Percentiles rank a stretch among this genome's conserved stretches.
Conservation (phyloP, 768 basidiomycete genomes). For the Leccinum arenicola region DNA sequence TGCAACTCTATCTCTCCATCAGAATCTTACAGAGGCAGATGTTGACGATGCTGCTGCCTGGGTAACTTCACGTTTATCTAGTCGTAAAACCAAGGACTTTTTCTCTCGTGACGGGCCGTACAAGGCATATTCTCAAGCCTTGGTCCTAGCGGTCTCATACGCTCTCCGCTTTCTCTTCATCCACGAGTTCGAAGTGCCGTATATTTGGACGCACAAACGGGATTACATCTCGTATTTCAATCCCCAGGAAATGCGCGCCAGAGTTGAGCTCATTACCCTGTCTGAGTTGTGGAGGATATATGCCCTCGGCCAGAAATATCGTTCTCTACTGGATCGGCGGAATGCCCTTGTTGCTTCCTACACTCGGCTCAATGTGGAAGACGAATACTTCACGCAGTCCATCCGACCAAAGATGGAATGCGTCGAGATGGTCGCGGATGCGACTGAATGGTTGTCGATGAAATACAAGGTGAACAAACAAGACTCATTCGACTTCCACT, state of each 20-base stretch:
- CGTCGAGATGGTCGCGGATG: constrained; percentile 87
- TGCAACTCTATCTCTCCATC: constrained; percentile 58
- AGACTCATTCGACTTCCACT: constrained; percentile 57
- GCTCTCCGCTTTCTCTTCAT: constrained; percentile 82
- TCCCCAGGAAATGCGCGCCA: constrained; percentile 55
- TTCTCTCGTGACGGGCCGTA: constrained; percentile 64
- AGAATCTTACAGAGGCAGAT: constrained; percentile 67
- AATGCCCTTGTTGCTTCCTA: constrained; percentile 62
- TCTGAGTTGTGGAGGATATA: constrained; percentile 92
- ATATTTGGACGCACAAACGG: constrained; percentile 90
- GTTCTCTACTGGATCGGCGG: constrained; percentile 78
- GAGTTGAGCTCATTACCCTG: constrained; percentile 68
- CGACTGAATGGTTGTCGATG: constrained; percentile 86
- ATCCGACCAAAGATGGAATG: constrained; percentile 67
- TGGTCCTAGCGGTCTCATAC: constrained; percentile 77
- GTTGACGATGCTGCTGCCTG: constrained; percentile 81
- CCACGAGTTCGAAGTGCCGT: constrained; percentile 90
- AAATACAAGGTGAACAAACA: constrained; percentile 77
- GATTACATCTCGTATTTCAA: constrained; percentile 89
- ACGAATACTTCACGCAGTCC: constrained; percentile 74
- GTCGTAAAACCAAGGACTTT: constrained; percentile 66
- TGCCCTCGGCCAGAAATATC: constrained; percentile 83
- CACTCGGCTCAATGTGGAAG: constrained; percentile 60
- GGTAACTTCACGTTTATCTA: constrained; percentile 80
- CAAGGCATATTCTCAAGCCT: constrained; percentile 56